Percentiles rank a stretch among this genome's conserved stretches.
phyloP scores from a whole-genome alignment of 345 rosid genomes.

The Brassica cretica region DNA sequence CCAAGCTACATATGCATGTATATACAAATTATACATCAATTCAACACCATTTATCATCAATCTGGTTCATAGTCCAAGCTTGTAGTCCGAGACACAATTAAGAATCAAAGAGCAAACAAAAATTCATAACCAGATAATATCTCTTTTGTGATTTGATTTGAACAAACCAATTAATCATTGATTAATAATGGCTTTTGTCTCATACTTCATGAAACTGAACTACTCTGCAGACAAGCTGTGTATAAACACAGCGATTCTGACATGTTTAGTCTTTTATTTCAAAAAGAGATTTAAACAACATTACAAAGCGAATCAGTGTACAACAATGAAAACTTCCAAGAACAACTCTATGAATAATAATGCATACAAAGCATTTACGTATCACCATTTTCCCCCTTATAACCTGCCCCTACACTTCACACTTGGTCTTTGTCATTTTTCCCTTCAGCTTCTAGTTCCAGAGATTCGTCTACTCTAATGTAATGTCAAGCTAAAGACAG shows the following conservation, averaged over 20 bases:
- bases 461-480: slow-evolving; percentile 23
- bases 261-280: slow-evolving; percentile 20
- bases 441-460: slow-evolving; percentile 15
- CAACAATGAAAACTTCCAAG: slow-evolving; percentile 16
- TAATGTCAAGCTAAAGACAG: slow-evolving; percentile 9
- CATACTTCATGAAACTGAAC: slow-evolving; percentile 39
- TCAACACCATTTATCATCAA: background rate
- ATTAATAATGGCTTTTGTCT: background rate
- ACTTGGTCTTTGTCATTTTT: background rate
- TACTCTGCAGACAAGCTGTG: slow-evolving; percentile 40
- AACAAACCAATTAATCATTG: background rate
- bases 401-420: background rate
- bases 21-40: background rate
- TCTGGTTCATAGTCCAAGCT: background rate
- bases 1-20: background rate
- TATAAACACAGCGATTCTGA: background rate
- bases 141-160: background rate
- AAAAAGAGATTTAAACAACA: slow-evolving; percentile 19
- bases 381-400: slow-evolving; percentile 3
- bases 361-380: slow-evolving; percentile 35
- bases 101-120: slow-evolving; percentile 9
- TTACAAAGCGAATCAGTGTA: slow-evolving; percentile 34
- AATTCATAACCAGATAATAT: background rate
- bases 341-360: slow-evolving; percentile 11
- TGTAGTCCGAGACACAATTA: background rate